These are phyloP conservation scores for Candida silvicultrix DNA, from an alignment of 805 yeast species.

Conservation along the genomic window DNA sequence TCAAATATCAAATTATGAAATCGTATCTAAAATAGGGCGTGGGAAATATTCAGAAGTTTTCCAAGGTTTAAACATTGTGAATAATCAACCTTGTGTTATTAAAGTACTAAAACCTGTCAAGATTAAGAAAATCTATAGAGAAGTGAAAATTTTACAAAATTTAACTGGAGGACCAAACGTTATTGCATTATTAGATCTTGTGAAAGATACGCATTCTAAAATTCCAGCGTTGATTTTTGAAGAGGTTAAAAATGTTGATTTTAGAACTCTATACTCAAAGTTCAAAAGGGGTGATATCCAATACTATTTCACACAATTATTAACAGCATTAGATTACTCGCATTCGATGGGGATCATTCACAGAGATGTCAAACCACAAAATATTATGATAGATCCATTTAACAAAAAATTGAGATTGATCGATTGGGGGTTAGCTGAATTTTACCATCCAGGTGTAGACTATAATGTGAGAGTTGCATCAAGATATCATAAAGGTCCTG, in stretches of 20 bases:
- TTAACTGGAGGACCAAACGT: conserved; percentile 82
- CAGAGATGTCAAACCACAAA: conserved; percentile 93
- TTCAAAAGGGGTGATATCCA: conserved; percentile 72
- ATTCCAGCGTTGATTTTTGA: conserved; percentile 89
- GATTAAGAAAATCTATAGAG: conserved; percentile 85
- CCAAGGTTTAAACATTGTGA: conserved; percentile 67
- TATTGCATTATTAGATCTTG: conserved; percentile 71
- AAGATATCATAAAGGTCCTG: conserved; percentile 91
- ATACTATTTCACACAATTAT: conserved; percentile 73
- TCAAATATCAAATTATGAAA: conserved; percentile 58
- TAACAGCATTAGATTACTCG: conserved; percentile 80
- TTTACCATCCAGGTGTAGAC: conserved; percentile 83
- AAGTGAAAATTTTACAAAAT: conserved; percentile 81
- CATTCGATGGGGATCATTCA: conserved; percentile 97
- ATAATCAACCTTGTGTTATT: conserved; percentile 65
- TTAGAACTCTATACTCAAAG: conserved; percentile 73
- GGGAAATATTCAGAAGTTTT: conserved; percentile 97
- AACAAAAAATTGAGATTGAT: conserved; percentile 67
- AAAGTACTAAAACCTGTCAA: conserved; percentile 91
- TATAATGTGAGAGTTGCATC: conserved; percentile 94
- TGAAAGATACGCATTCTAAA: conserved; percentile 70
- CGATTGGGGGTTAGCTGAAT: conserved; percentile 96
- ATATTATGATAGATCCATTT: conserved; percentile 88
- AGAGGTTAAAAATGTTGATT: conserved; percentile 76
- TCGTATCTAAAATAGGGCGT: conserved; percentile 78